Percentiles rank a stretch among this genome's conserved stretches.
Evolutionary conservation across 179 eudicot genomes (phyloP).

Genomic region (Patellifolia procumbens): DNA sequence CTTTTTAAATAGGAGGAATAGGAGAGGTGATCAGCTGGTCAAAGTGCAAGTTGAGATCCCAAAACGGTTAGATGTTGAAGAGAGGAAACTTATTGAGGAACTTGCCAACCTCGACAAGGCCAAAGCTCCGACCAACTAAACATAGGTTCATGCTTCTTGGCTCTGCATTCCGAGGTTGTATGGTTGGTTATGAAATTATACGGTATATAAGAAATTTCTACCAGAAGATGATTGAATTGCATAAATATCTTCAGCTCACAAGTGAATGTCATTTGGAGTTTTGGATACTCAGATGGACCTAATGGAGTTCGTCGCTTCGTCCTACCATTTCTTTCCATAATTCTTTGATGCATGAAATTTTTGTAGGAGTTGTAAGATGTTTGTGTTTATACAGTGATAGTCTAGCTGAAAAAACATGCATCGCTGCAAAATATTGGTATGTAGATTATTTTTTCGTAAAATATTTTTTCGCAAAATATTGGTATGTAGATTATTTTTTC

Average conservation of each 20-base stretch:
- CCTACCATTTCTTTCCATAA: background rate
- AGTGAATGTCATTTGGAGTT: background rate
- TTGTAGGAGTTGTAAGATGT: background rate
- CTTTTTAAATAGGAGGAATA: conserved; percentile 54
- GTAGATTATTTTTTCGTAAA: too few species aligned
- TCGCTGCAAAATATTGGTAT: background rate
- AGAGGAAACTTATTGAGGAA: conserved; percentile 75
- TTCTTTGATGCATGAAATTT: background rate
- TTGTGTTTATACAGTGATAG: background rate
- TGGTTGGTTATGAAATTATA: background rate
- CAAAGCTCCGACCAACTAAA: conserved; percentile 45
- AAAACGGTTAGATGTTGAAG: conserved; percentile 58
- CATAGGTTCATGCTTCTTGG: conserved; percentile 10
- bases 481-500: too few species aligned
- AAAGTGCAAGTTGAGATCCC: conserved; percentile 91
- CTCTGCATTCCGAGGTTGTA: background rate
- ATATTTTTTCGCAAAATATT: too few species aligned
- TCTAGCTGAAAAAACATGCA: background rate
- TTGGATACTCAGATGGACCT: conserved; percentile 5
- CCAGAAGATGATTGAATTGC: background rate
- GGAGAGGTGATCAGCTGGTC: conserved; percentile 88
- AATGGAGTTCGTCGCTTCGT: background rate
- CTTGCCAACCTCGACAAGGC: conserved; percentile 58
- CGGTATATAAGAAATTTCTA: background rate
- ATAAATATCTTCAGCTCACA: background rate